A percentile compares a stretch with the other conserved stretches of the same genome.
Evolutionary conservation across 73 alveolate species (phyloP).

Genomic region (Paramecium tetraurelia): DNA sequence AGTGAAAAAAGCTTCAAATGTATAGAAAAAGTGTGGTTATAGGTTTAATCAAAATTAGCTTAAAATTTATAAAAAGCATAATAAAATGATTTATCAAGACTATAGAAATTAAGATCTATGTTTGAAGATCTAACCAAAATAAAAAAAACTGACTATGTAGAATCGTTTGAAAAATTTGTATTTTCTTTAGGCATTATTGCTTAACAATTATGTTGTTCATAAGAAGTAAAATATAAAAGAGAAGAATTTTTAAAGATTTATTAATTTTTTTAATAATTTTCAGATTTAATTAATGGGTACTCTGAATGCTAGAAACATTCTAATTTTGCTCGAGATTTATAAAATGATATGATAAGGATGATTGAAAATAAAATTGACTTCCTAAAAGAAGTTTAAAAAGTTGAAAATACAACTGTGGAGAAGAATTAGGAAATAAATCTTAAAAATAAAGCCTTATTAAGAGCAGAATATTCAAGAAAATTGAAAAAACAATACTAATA

Average conservation of each 20-base stretch:
- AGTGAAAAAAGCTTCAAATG: not conserved
- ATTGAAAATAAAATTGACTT: not conserved
- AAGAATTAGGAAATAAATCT: not conserved
- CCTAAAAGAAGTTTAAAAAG: not conserved
- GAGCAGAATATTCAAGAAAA: not conserved
- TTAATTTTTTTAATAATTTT: not conserved
- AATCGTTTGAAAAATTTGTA: not conserved
- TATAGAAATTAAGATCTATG: not conserved
- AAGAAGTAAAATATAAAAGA: not conserved
- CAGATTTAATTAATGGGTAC: not conserved
- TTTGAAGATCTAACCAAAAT: not conserved
- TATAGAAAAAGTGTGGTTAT: not conserved
- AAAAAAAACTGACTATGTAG: not conserved
- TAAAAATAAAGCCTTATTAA: not conserved
- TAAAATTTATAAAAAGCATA: not conserved
- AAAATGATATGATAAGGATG: not conserved
- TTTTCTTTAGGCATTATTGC: not conserved
- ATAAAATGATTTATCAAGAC: not conserved
- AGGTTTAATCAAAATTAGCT: not conserved
- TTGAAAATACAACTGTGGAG: not conserved
- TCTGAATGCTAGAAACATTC: not conserved
- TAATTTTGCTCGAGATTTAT: not conserved
- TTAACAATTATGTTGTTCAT: not conserved
- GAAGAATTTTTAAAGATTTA: not conserved
- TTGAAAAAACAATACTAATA: not conserved